Evolutionary conservation across 2,329 filamentous ascomycete genomes (phyloP), one percentile per base, ranked within the genome.

Genomic region (Cytospora mali): DNA sequence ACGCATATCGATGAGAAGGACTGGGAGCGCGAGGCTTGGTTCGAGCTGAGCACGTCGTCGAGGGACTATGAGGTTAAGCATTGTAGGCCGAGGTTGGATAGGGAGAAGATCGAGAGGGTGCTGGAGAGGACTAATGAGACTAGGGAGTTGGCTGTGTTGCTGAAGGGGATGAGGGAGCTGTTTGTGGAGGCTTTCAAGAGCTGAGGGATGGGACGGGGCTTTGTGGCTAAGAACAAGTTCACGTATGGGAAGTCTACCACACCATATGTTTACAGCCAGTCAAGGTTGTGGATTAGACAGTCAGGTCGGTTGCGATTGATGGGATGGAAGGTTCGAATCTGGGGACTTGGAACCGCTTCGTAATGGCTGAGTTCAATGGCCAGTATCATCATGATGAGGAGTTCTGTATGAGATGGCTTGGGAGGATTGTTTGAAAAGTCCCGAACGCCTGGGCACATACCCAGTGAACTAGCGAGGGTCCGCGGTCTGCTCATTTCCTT

Each of bases 11-110:
- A 96, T 72, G 92, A 96, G 78, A 86, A 87, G 70, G 89, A 95
- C 72, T 93, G 91, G 89, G 91, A 93, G 69, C 84, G 88, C 64
- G 93, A 98, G 78, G 93, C 91, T 16, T 96, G 91, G 88, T 98
- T 99, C 73, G 94, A 98, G 79, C 80, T 99, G 62, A 88, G 90
- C 68, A 96, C 91, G 52, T 86, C 87, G 39, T 87, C 86, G 67
- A 82, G 91, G 64, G 93, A 97, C 71, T 98, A 97, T 75, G 90
- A 91, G 67, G 89, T 98, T 42, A 84, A 88, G 64, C 89, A 91
- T 69, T 90, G 89, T 70, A 83, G 90, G 72, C 95, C 95, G 14
- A 94, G 92, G 77, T 79, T 97, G 66, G 91, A 96, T 72, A 80
- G 83, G 66, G 91, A 93, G 66, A 88, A 88, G 69, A 85, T 95